phyloP scores from a whole-genome alignment of 1,284 basidiomycete genomes.

The Malassezia brasiliensis region DNA sequence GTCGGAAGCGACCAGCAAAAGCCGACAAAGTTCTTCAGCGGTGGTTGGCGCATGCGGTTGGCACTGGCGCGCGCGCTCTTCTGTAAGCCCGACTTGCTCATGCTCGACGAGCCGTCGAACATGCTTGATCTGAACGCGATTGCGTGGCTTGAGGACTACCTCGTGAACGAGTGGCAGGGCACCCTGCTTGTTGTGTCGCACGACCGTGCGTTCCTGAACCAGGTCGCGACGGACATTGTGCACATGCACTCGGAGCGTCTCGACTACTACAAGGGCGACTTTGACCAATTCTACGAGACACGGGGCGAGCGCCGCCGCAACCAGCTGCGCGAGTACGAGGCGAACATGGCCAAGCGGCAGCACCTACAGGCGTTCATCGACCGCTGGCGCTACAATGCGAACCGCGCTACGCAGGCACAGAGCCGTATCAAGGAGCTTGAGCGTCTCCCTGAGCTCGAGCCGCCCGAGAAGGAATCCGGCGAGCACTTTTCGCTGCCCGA shows the following conservation, averaged over 20 bases:
- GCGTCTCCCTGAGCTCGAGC: slow-evolving; percentile 86
- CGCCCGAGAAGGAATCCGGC: slow-evolving; percentile 78
- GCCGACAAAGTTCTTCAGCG: slow-evolving; percentile 69
- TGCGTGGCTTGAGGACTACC: slow-evolving; percentile 55
- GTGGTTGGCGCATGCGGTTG: slow-evolving; percentile 99
- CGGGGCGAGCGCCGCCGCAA: slow-evolving; percentile 88
- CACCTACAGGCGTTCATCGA: slow-evolving; percentile 89
- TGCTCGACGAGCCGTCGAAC: slow-evolving; percentile 68
- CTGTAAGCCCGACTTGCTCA: slow-evolving; percentile 58
- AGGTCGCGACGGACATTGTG: slow-evolving; percentile 92
- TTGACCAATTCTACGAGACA: slow-evolving; percentile 96
- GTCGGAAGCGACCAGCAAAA: slow-evolving; percentile 67
- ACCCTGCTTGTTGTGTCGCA: slow-evolving; percentile 95
- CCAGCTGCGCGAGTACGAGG: slow-evolving; percentile 65
- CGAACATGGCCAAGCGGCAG: slow-evolving; percentile 86
- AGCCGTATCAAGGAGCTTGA: slow-evolving; percentile 97
- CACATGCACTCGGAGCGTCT: slow-evolving; percentile 90
- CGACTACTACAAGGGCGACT: slow-evolving; percentile 89
- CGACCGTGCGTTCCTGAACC: slow-evolving; percentile 96
- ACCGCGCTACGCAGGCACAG: slow-evolving; percentile 62
- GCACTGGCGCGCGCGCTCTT: slow-evolving; percentile 91
- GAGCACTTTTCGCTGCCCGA: slow-evolving; percentile 52
- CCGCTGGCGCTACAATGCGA: slow-evolving; percentile 46
- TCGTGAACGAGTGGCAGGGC: slow-evolving; percentile 70
- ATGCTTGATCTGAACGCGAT: slow-evolving; percentile 59